phyloP scores from a whole-genome alignment of 2,329 filamentous ascomycete species.

The Xylariaceae sp. region DNA sequence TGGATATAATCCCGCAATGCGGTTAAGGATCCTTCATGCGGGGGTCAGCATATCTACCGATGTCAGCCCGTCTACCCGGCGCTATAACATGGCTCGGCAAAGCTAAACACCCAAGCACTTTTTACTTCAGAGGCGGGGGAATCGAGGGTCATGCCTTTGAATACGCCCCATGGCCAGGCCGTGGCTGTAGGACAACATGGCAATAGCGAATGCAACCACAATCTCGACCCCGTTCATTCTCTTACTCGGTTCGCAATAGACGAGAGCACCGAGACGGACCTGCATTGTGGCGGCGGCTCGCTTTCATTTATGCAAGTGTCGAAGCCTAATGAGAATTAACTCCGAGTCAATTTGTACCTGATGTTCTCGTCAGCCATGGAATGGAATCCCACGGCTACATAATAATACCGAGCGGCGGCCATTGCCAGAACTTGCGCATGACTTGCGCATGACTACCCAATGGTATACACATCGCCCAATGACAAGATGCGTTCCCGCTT shows the following conservation, averaged over 20 bases:
- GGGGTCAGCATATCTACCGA: neutral
- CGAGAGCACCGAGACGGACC: slow-evolving; percentile 14
- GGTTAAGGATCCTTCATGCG: neutral
- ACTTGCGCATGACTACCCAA: too few species aligned
- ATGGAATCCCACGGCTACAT: neutral
- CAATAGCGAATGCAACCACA: slow-evolving; percentile 4
- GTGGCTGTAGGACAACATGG: slow-evolving; percentile 5
- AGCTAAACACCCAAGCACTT: neutral
- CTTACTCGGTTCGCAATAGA: slow-evolving; percentile 5
- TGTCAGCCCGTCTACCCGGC: neutral
- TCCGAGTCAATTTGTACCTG: slow-evolving; percentile 2
- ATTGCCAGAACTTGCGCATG: neutral
- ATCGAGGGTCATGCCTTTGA: neutral
- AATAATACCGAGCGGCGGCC: neutral
- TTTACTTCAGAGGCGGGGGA: neutral
- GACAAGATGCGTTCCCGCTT: too few species aligned
- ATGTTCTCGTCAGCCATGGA: neutral
- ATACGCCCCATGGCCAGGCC: slow-evolving; percentile 5
- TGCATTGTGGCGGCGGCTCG: slow-evolving; percentile 19
- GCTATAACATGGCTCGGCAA: neutral
- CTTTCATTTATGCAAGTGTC: slow-evolving; percentile 15
- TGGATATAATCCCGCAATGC: neutral
- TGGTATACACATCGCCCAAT: too few species aligned
- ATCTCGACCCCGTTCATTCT: neutral
- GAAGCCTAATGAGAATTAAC: slow-evolving; percentile 11